Percentiles rank a stretch among this genome's conserved stretches.
These are phyloP conservation scores for Apiotrichum montevideense DNA, from an alignment of 1,284 basidiomycete species.

Conservation along the genomic window DNA sequence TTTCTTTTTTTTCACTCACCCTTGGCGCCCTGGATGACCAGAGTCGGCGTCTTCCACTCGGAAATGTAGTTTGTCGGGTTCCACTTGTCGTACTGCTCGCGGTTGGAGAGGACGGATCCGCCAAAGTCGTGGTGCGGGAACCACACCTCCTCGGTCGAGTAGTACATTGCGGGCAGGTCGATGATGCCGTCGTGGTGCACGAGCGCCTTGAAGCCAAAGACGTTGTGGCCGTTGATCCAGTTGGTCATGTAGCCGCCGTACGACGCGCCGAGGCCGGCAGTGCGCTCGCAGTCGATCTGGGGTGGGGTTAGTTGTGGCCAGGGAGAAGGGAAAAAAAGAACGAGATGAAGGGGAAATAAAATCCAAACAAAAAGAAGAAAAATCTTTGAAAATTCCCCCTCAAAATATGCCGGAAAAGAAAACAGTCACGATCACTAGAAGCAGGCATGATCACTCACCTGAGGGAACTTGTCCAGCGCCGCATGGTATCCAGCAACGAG, in stretches of 20 bases:
- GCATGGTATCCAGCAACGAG: slow-evolving; percentile 69
- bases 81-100: slow-evolving; percentile 43
- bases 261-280: slow-evolving; percentile 56
- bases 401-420: too few relatives aligned
- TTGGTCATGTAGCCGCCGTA: slow-evolving; percentile 55
- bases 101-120: slow-evolving; percentile 23
- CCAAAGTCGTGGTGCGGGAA: slow-evolving; percentile 32
- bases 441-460: slow-evolving; percentile 49
- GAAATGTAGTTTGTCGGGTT: slow-evolving; percentile 67
- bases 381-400: too few relatives aligned
- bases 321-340: too few relatives aligned
- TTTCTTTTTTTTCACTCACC: too few relatives aligned
- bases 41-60: slow-evolving; percentile 78
- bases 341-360: background rate
- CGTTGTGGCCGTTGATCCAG: slow-evolving; percentile 90
- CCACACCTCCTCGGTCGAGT: slow-evolving; percentile 59
- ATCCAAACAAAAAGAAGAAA: background rate
- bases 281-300: slow-evolving; percentile 71
- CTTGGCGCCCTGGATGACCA: slow-evolving; percentile 78
- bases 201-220: slow-evolving; percentile 79
- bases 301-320: too few relatives aligned
- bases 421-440: too few relatives aligned
- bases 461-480: slow-evolving; percentile 62
- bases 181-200: slow-evolving; percentile 78
- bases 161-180: slow-evolving; percentile 56